These are phyloP conservation scores for Populus hybrid DNA, from an alignment of 441 rosid genomes.

Conservation along the genomic window DNA sequence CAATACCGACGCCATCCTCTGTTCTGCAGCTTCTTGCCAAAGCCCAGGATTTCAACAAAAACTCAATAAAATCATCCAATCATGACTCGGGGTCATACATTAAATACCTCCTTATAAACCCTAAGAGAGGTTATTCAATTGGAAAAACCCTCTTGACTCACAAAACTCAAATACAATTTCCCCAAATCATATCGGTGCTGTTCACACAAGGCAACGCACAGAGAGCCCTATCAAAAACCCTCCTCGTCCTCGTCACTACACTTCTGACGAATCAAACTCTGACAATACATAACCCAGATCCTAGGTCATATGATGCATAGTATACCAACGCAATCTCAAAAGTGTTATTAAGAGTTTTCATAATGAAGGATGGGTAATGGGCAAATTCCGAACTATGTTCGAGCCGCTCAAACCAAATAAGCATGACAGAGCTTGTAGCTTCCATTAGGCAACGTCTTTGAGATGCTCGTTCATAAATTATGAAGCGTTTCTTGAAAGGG, in stretches of 20 bases:
- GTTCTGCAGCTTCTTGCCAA: constrained; percentile 93
- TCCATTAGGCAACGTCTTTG: constrained; percentile 87
- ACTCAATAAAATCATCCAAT: constrained; percentile 89
- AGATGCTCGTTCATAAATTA: constrained; percentile 90
- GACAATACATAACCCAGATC: constrained; percentile 91
- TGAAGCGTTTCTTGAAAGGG: constrained; percentile 62
- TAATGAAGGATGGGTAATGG: constrained; percentile 59
- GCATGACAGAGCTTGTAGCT: constrained; percentile 90
- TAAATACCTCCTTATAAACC: constrained; percentile 87
- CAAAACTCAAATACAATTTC: constrained; percentile 74
- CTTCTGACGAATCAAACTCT: constrained; percentile 55
- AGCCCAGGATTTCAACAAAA: constrained; percentile 69
- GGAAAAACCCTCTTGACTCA: constrained; percentile 76
- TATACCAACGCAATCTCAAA: constrained; percentile 84
- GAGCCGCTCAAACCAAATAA: constrained; percentile 74
- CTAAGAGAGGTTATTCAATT: constrained; percentile 89
- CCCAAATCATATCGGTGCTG: constrained; percentile 97
- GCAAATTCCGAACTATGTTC: constrained; percentile 66
- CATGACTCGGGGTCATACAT: constrained; percentile 87
- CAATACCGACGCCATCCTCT: constrained; percentile 81
- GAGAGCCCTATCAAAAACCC: constrained; percentile 76
- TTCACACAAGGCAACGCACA: constrained; percentile 75
- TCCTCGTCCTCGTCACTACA: constrained; percentile 53
- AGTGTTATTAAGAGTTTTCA: constrained; percentile 72
- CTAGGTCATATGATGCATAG: constrained; percentile 96